Conservation (phyloP, 75 land plant species). For the Pinus tabuliformis region DNA sequence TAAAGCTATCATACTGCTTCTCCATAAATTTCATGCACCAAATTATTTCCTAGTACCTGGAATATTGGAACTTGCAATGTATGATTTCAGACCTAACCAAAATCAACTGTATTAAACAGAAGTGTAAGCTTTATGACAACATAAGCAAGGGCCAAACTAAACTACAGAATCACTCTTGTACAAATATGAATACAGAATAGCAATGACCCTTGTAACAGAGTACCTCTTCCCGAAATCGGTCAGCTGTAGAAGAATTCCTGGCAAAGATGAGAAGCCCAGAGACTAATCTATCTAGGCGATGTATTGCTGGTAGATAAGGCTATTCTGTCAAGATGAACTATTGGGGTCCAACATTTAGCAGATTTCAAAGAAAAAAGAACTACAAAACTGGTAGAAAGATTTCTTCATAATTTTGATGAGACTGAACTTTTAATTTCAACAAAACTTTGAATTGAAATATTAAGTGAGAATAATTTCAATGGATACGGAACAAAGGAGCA, state of each 20-base stretch:
- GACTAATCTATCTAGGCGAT: conserved; percentile 91
- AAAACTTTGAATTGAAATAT: neutral
- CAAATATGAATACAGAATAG: neutral
- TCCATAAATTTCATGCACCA: neutral
- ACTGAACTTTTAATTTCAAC: neutral
- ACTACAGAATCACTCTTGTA: neutral
- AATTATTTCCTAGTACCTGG: neutral
- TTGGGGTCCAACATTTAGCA: neutral
- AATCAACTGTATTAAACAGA: neutral
- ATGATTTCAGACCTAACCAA: neutral
- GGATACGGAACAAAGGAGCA: conserved; percentile 96
- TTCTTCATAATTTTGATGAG: neutral
- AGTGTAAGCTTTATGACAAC: neutral
- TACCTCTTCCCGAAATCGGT: conserved; percentile 85
- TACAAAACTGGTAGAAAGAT: neutral
- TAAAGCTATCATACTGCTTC: neutral
- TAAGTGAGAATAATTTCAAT: neutral
- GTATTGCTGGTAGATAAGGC: conserved; percentile 56
- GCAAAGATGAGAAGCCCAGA: conserved; percentile 97
- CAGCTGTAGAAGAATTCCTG: conserved; percentile 75
- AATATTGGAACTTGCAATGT: neutral
- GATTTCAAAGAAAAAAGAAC: neutral
- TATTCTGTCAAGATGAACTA: conserved; percentile 20
- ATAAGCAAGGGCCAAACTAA: neutral
- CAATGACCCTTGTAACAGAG: neutral